A percentile compares a stretch with the other conserved stretches of the same genome.
phyloP scores from a whole-genome alignment of 2,329 filamentous ascomycete genomes.

The Neurospora sp. region DNA sequence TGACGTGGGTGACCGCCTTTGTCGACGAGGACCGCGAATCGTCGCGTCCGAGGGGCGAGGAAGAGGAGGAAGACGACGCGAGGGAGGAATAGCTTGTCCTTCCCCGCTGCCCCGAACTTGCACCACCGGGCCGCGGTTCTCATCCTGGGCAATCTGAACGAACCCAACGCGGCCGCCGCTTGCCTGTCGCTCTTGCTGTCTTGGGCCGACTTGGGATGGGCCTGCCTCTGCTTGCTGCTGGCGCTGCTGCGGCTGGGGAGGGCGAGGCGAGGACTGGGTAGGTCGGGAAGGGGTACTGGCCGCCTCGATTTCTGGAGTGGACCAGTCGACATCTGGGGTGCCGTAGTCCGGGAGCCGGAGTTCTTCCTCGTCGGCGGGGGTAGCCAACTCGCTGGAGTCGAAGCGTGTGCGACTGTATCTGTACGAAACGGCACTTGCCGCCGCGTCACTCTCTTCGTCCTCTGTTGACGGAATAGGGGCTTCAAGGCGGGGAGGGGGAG shows the following conservation, averaged over 20 bases:
- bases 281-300: background rate
- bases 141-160: rapidly evolving
- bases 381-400: background rate
- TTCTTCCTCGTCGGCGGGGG: background rate
- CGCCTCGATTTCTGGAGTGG: rapidly evolving
- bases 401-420: background rate
- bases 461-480: background rate
- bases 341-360: background rate
- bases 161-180: background rate
- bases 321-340: background rate
- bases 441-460: background rate
- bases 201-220: background rate
- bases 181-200: background rate
- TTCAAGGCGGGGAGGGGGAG: background rate
- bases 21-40: background rate
- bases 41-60: background rate
- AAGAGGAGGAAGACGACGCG: background rate
- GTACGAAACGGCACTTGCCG: background rate
- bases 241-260: background rate
- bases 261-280: background rate
- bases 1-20: background rate
- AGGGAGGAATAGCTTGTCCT: background rate
- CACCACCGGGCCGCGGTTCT: no score
- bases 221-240: background rate
- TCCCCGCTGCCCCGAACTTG: rapidly evolving